A percentile compares a stretch with the other conserved stretches of the same genome.
Evolutionary conservation across 1,284 basidiomycete species (phyloP).

Genomic region (Tilletia indica): DNA sequence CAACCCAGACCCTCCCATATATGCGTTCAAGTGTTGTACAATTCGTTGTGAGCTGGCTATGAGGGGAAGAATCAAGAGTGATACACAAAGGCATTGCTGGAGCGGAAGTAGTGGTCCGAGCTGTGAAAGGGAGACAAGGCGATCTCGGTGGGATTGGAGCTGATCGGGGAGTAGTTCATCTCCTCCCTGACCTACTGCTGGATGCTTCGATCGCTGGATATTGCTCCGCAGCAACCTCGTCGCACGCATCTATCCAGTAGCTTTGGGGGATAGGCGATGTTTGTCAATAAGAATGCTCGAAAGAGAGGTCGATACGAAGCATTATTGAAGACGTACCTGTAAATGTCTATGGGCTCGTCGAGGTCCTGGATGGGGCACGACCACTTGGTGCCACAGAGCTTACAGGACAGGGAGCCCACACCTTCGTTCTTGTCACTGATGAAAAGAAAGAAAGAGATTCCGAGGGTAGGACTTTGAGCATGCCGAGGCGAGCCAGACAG

Average conservation of each 20-base stretch:
- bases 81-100: too few relatives aligned
- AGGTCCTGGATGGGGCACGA: slow-evolving; percentile 63
- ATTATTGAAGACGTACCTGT: slow-evolving; percentile 66
- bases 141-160: too few relatives aligned
- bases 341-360: slow-evolving; percentile 83
- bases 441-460: too few relatives aligned
- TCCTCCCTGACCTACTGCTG: not conserved
- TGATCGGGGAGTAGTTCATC: not conserved
- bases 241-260: slow-evolving; percentile 84
- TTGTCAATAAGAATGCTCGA: too few relatives aligned
- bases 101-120: too few relatives aligned
- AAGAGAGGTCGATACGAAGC: not conserved
- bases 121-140: too few relatives aligned
- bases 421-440: slow-evolving; percentile 53
- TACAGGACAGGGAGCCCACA: slow-evolving; percentile 48
- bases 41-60: too few relatives aligned
- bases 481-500: too few relatives aligned
- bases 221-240: slow-evolving; percentile 66
- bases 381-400: slow-evolving; percentile 53
- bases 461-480: too few relatives aligned
- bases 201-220: slow-evolving; percentile 12
- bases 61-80: too few relatives aligned
- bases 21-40: too few relatives aligned
- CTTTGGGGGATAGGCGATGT: slow-evolving; percentile 8
- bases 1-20: too few relatives aligned